These are phyloP conservation scores for Esteya vermicola DNA, from an alignment of 2,329 filamentous ascomycete genomes.

Conservation along the genomic window DNA sequence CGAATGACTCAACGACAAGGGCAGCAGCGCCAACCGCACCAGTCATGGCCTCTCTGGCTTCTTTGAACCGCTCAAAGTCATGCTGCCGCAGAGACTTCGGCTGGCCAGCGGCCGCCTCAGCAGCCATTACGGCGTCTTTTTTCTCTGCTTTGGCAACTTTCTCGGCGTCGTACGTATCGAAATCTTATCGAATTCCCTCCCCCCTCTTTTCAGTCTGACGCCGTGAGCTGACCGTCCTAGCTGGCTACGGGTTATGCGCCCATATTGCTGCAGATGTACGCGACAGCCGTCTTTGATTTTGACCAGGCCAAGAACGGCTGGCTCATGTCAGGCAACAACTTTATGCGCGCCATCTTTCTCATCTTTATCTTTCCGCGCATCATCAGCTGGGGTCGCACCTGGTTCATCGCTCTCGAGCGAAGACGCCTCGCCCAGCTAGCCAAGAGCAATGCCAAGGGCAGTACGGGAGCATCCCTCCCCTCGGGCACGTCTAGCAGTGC, in stretches of 20 bases:
- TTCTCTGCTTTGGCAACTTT: slow-evolving; percentile 53
- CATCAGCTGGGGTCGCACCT: slow-evolving; percentile 22
- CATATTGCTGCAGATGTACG: slow-evolving; percentile 44
- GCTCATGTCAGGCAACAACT: slow-evolving; percentile 40
- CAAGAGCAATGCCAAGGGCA: too few species aligned
- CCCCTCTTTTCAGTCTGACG: slow-evolving; percentile 1
- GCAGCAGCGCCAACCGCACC: slow-evolving; percentile 13
- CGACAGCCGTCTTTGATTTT: slow-evolving; percentile 39
- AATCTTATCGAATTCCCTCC: neutral
- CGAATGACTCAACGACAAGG: slow-evolving; percentile 19
- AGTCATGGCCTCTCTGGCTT: slow-evolving; percentile 36
- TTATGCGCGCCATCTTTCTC: slow-evolving; percentile 39
- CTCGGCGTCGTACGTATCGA: slow-evolving; percentile 38
- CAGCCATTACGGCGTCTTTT: slow-evolving; percentile 46
- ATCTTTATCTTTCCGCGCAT: slow-evolving; percentile 39
- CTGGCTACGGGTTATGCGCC: slow-evolving; percentile 56
- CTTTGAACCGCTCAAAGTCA: slow-evolving; percentile 48
- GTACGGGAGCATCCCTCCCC: too few species aligned
- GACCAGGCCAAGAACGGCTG: slow-evolving; percentile 40
- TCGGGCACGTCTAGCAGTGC: too few species aligned
- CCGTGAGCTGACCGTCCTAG: too few species aligned
- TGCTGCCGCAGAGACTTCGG: slow-evolving; percentile 41
- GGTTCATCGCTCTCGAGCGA: slow-evolving; percentile 9
- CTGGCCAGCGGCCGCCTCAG: slow-evolving; percentile 32
- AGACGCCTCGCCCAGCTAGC: neutral